These are phyloP conservation scores for Trichoderma semiorbis DNA, from an alignment of 2,329 filamentous ascomycete species.

Conservation along the genomic window DNA sequence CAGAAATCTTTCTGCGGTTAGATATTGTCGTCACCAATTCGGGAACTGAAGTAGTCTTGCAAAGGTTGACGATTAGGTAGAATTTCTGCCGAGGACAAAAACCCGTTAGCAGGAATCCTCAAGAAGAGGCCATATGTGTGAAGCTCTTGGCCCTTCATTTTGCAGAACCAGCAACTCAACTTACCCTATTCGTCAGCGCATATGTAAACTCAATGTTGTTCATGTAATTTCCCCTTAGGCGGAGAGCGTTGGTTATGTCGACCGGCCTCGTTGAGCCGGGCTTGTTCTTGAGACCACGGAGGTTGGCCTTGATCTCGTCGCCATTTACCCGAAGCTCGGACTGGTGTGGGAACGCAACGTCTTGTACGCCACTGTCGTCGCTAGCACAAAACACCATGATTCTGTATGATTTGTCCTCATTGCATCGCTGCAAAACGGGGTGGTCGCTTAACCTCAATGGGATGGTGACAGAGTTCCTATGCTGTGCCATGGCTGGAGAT, in stretches of 20 bases:
- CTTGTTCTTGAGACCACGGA: slow-evolving; percentile 92
- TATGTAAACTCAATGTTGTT: slow-evolving; percentile 87
- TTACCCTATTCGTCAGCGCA: slow-evolving; percentile 78
- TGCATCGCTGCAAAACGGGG: slow-evolving; percentile 52
- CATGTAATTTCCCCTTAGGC: slow-evolving; percentile 64
- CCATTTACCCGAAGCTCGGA: slow-evolving; percentile 89
- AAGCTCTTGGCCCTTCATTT: neutral
- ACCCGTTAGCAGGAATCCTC: slow-evolving; percentile 20
- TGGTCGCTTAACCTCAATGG: slow-evolving; percentile 48
- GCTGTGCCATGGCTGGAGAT: slow-evolving; percentile 51
- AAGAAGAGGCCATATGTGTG: no score
- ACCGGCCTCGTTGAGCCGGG: slow-evolving; percentile 90
- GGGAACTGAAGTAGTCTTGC: slow-evolving; percentile 67
- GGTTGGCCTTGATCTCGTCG: slow-evolving; percentile 85
- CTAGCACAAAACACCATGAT: slow-evolving; percentile 82
- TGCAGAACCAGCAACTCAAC: neutral
- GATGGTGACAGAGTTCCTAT: slow-evolving; percentile 47
- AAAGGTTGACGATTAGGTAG: slow-evolving; percentile 70
- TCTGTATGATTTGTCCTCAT: slow-evolving; percentile 58
- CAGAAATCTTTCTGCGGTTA: slow-evolving; percentile 68
- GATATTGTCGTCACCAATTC: slow-evolving; percentile 68
- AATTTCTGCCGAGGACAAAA: slow-evolving; percentile 54
- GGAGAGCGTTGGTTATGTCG: slow-evolving; percentile 77
- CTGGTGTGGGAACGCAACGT: slow-evolving; percentile 87
- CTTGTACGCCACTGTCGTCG: slow-evolving; percentile 61